A percentile compares a stretch with the other conserved stretches of the same genome.
Evolutionary conservation across 495 filamentous ascomycete genomes (phyloP).

Genomic region (Neurospora pannonica): DNA sequence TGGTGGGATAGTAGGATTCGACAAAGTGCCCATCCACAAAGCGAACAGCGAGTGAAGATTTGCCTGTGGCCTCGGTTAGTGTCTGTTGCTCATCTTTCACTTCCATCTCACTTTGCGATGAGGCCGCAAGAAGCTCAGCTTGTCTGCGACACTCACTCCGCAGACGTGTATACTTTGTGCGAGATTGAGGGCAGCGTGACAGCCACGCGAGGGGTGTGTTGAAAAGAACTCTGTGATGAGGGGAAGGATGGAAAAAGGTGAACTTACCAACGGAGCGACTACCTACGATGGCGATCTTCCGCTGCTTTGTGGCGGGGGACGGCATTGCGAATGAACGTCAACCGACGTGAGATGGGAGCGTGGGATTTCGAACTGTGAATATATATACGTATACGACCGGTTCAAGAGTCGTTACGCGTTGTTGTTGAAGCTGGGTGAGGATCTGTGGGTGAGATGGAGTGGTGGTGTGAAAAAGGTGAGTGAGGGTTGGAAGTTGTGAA

Average conservation of each 20-base stretch:
- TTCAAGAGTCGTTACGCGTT: background rate
- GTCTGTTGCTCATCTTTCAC: background rate
- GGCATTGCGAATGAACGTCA: conserved; percentile 46
- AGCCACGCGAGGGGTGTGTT: background rate
- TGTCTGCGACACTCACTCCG: background rate
- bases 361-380: background rate
- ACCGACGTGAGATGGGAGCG: background rate
- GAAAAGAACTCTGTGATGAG: background rate
- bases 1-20: conserved; percentile 97
- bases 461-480: background rate
- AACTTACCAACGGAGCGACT: conserved; percentile 88
- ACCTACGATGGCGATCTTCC: conserved; percentile 97
- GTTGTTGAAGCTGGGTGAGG: background rate
- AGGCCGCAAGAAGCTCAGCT: background rate
- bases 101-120: background rate
- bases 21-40: conserved; percentile 98
- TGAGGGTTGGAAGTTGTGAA: background rate
- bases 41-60: conserved; percentile 94
- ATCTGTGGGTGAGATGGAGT: background rate
- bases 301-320: conserved; percentile 69
- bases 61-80: conserved; percentile 48
- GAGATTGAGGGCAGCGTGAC: background rate
- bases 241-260: conserved; percentile 4
- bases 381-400: background rate
- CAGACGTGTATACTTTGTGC: background rate